phyloP scores from a whole-genome alignment of 2,329 filamentous ascomycete genomes.

The Blumeria graminis region DNA sequence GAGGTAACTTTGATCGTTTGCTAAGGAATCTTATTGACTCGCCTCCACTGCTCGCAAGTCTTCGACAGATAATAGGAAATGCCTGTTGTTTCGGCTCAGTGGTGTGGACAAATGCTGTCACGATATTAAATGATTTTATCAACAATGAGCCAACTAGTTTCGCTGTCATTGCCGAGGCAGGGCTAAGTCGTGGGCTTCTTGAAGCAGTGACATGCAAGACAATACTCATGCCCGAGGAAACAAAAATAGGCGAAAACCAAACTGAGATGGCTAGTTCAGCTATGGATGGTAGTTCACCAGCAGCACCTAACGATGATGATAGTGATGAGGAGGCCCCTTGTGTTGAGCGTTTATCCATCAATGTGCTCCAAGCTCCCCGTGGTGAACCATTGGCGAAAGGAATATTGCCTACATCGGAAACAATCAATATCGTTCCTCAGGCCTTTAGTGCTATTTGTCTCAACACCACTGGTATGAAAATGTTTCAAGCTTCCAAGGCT shows the following conservation, averaged over 20 bases:
- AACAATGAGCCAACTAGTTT: slow-evolving; percentile 98
- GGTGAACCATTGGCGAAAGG: slow-evolving; percentile 32
- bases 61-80: slow-evolving; percentile 63
- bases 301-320: slow-evolving; percentile 7
- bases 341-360: slow-evolving; percentile 27
- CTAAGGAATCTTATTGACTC: slow-evolving; percentile 89
- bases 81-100: slow-evolving; percentile 64
- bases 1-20: slow-evolving; percentile 70
- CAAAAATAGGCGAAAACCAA: slow-evolving; percentile 7
- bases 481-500: slow-evolving; percentile 64
- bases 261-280: slow-evolving; percentile 12
- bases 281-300: slow-evolving; percentile 10
- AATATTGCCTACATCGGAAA: slow-evolving; percentile 70
- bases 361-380: slow-evolving; percentile 23
- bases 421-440: slow-evolving; percentile 64
- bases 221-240: slow-evolving; percentile 13
- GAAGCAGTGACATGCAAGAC: slow-evolving; percentile 45
- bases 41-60: slow-evolving; percentile 52
- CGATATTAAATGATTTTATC: slow-evolving; percentile 83
- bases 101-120: slow-evolving; percentile 87
- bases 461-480: slow-evolving; percentile 63
- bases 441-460: slow-evolving; percentile 87
- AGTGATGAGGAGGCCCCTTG: slow-evolving; percentile 20
- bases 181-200: slow-evolving; percentile 65
- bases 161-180: slow-evolving; percentile 81